Evolutionary conservation across 805 yeast species (phyloP), one percentile per base, ranked within the genome.

Genomic region (Monosporozyma siamensis): DNA sequence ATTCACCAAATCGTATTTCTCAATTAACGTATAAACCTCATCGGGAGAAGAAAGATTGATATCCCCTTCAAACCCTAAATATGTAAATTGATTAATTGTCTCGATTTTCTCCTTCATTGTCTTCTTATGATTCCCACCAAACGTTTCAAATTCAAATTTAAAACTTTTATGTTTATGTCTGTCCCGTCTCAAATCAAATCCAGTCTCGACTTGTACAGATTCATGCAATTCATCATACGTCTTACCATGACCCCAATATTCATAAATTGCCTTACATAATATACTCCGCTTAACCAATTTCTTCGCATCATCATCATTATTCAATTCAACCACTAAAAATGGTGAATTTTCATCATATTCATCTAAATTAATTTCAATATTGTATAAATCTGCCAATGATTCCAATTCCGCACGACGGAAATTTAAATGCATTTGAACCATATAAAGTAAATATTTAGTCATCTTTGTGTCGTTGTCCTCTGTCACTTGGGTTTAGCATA

Each of bases 361-460:
- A 12, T 76, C 61, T 39, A 87, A 65, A 56, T 86, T 89, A 6
- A 83, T 66, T 10, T 63, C 41, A 3, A 92, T 65, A 14, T 64
- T 64, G 48, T 74, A 64, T 41, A 83, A 61, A 26, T 76, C 78
- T 0, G 97, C 97, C 36, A 92, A 64, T 0, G 97, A 81, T 52
- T 82, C 87, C 27, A 92, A 64, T 63, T 90, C 98, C 0, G 95
- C 85, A 29, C 64, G 64, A 39, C 97, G 70, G 63, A 90, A 90
- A 45, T 75, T 72, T 40, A 81, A 78, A 56, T 87, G 88, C 34
- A 80, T 74, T 63, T 89, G 96, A 3, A 95, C 95, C 56, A 92
- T 71, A 56, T 82, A 78, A n/a, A 92, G 67, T 38, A 90, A 59
- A 55, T 86, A 92, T 42, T 71, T 74, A 38, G 30, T 25, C 30